Percentiles rank a stretch among this genome's conserved stretches.
Evolutionary conservation across 2,329 filamentous ascomycete species (phyloP).

Genomic region (Epichloe brachyelytri): DNA sequence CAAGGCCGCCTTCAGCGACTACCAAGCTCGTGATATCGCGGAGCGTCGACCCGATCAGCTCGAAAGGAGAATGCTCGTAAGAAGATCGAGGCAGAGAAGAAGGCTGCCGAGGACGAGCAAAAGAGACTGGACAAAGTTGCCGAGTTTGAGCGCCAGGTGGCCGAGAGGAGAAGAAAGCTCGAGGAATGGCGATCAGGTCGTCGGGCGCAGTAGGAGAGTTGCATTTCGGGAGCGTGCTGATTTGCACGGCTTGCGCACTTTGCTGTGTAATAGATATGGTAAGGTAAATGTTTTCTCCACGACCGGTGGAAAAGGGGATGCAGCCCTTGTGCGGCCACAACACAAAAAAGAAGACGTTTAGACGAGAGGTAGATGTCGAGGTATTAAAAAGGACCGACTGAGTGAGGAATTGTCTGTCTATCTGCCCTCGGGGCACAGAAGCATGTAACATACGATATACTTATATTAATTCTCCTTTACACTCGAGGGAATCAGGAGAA

Average conservation of each 20-base stretch:
- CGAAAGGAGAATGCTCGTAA: conserved; percentile 60
- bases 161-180: conserved; percentile 35
- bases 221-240: neutral
- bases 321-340: too few species aligned
- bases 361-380: too few species aligned
- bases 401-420: too few species aligned
- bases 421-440: too few species aligned
- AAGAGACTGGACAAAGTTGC: conserved; percentile 41
- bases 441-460: too few species aligned
- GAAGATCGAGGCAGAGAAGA: conserved; percentile 37
- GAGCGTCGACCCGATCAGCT: conserved; percentile 76
- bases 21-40: conserved; percentile 86
- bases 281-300: too few species aligned
- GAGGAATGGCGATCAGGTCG: conserved; percentile 31
- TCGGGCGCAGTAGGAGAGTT: conserved; percentile 5
- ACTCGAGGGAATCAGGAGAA: too few species aligned
- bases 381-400: too few species aligned
- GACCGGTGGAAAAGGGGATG: too few species aligned
- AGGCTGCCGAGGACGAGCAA: conserved; percentile 37
- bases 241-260: neutral
- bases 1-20: conserved; percentile 81
- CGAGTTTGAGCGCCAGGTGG: conserved; percentile 46
- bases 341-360: too few species aligned
- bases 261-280: too few species aligned
- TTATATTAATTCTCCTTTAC: too few species aligned